Conservation (phyloP, 2,329 filamentous ascomycete species). For the Thelonectria discophora region DNA sequence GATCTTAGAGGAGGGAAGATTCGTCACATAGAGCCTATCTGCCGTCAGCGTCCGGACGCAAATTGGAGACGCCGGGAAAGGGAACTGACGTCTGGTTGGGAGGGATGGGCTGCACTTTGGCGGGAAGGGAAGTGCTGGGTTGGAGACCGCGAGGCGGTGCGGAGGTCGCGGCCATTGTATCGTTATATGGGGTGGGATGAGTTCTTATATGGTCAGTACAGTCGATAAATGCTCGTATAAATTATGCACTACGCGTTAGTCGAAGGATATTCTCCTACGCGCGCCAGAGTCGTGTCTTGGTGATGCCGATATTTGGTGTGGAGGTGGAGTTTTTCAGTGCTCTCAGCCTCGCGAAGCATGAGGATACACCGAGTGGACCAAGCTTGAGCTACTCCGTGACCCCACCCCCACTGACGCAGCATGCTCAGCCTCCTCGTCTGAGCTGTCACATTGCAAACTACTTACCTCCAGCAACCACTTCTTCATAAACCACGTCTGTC, state of each 20-base stretch:
- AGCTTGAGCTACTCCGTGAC: conserved; percentile 44
- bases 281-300: conserved; percentile 23
- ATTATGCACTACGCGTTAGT: conserved; percentile 6
- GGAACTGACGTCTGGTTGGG: conserved; percentile 79
- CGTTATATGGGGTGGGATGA: conserved; percentile 1
- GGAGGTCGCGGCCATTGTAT: conserved; percentile 48
- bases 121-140: conserved; percentile 54
- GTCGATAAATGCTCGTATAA: not conserved
- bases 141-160: conserved; percentile 52
- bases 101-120: conserved; percentile 64
- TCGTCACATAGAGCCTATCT: conserved; percentile 85
- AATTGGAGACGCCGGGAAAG: conserved; percentile 10
- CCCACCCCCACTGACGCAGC: conserved; percentile 37
- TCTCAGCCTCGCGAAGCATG: conserved; percentile 36
- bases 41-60: conserved; percentile 14
- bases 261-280: conserved; percentile 17
- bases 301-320: conserved; percentile 33
- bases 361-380: conserved; percentile 32
- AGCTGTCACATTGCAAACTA: conserved; percentile 17
- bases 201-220: not conserved
- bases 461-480: conserved; percentile 26
- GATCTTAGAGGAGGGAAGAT: conserved; percentile 86
- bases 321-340: conserved; percentile 41
- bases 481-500: conserved; percentile 45
- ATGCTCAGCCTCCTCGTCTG: conserved; percentile 29